Conservation (phyloP, 768 basidiomycete genomes). For the Boletus bicolor region DNA sequence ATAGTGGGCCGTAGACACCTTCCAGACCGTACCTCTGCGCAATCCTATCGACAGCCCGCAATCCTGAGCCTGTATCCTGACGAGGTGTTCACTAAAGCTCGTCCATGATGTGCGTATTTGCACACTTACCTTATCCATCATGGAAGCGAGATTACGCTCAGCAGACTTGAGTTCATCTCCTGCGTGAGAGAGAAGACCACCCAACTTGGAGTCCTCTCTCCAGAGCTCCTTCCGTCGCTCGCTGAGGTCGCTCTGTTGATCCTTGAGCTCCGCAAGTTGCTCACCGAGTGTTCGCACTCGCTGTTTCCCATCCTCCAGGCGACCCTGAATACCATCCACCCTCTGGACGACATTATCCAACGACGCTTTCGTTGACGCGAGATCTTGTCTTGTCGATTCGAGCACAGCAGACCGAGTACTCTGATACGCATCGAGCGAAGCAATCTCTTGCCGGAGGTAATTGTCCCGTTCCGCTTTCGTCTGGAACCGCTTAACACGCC, state of each 20-base stretch:
- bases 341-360: slow-evolving; percentile 57
- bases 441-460: slow-evolving; percentile 78
- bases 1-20: slow-evolving; percentile 92
- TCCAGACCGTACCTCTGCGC: slow-evolving; percentile 68
- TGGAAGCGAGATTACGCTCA: slow-evolving; percentile 74
- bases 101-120: background rate
- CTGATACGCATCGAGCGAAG: slow-evolving; percentile 61
- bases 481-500: slow-evolving; percentile 80
- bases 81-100: background rate
- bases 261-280: slow-evolving; percentile 57
- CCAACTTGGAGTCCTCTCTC: slow-evolving; percentile 90
- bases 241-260: slow-evolving; percentile 61
- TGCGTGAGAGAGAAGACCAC: slow-evolving; percentile 72
- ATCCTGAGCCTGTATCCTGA: slow-evolving; percentile 87
- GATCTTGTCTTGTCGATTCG: slow-evolving; percentile 48
- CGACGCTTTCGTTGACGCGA: slow-evolving; percentile 45
- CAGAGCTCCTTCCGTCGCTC: slow-evolving; percentile 91
- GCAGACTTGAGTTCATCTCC: slow-evolving; percentile 76
- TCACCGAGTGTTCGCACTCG: slow-evolving; percentile 57
- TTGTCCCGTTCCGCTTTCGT: slow-evolving; percentile 81
- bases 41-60: slow-evolving; percentile 83
- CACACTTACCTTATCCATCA: slow-evolving; percentile 88
- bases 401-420: slow-evolving; percentile 55
- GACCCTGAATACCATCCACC: slow-evolving; percentile 52
- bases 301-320: slow-evolving; percentile 62